Base-by-base conservation (phyloP, 345 rosid genomes). In the Nasturtium officinale region DNA sequence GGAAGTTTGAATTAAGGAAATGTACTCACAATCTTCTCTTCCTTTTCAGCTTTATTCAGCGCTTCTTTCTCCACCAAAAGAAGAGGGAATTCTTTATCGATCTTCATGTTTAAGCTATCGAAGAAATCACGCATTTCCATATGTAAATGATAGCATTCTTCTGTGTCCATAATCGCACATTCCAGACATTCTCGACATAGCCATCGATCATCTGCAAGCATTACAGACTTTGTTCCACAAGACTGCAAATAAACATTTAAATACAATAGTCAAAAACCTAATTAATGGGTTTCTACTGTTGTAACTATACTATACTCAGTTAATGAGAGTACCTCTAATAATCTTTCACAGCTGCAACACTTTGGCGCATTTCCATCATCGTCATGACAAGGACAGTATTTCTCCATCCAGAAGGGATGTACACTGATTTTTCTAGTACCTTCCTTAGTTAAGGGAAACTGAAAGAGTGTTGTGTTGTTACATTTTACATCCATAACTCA, bases 21-120 rank as follows among this genome's bases (percentile, higher is more conserved):
- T 38, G 46, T 59, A 28, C 77, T 81, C 80, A 91, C 98, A 65
- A 78, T 79, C 74, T 88, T 89, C 76, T 94, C 95, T 25, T 90
- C 84, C 3, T 82, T 78, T 29, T 86, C 86, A 51, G 97, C 97
- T 81, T 85, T 89, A 50, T 88, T 91, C 1, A 94, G 88, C 4
- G 95, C 95, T 70, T 87, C 86, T 77, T 91, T 81, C 77, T 88
- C 90, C 6, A 94, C 97, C 0, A 94, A 74, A 73, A 89, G 84
- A 91, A 94, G 73, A 7, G 95, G 87, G 66, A 94, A 87, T 61
- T 89, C 85, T 73, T 88, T 91, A 16, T 83, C 90, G 69, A 91
- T 46, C 72, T 58, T 91, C 84, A 91, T 79, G 68, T 70, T 32
- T 85, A 86, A 62, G 67, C 89, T 85, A 74, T 89, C 89, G 7